These are phyloP conservation scores for Naganishia antarctica DNA, from an alignment of 768 basidiomycete species.

Conservation along the genomic window DNA sequence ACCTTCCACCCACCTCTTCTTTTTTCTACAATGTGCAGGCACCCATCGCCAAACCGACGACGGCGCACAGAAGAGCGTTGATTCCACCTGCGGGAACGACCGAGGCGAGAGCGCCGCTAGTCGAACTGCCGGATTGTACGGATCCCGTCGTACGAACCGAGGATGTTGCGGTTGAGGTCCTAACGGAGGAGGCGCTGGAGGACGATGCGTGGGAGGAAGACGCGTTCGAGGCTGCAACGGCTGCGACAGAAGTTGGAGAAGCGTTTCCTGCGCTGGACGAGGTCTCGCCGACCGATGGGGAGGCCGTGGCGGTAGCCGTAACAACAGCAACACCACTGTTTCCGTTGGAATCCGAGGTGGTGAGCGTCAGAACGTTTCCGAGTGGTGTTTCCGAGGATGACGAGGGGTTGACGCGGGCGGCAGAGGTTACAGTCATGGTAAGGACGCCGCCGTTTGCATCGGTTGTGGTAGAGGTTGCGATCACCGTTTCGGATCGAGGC, in stretches of 20 bases:
- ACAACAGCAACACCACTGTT: conserved; percentile 16
- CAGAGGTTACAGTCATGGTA: conserved; percentile 16
- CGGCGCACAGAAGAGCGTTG: neutral
- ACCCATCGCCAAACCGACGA: neutral
- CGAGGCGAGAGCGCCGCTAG: neutral
- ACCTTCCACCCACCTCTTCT: too few species aligned
- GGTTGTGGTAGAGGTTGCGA: conserved; percentile 9
- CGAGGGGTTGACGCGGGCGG: neutral
- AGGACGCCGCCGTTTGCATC: conserved; percentile 7
- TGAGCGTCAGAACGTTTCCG: conserved; percentile 15
- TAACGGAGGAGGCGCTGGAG: too few species aligned
- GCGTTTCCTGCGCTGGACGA: neutral
- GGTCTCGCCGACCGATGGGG: neutral
- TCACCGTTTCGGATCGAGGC: neutral
- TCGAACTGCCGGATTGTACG: conserved; percentile 1
- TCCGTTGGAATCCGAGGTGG: conserved; percentile 3
- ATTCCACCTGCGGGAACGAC: neutral
- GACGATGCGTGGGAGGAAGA: neutral
- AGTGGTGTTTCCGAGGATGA: conserved; percentile 2
- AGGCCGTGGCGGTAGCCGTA: conserved; percentile 3
- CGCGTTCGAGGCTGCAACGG: neutral
- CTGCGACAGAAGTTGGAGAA: neutral
- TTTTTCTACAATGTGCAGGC: neutral
- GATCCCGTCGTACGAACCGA: neutral
- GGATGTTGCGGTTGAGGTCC: neutral